These are phyloP conservation scores for Acanthamoeba quina DNA, from an alignment of 208 protist species.

Conservation along the genomic window DNA sequence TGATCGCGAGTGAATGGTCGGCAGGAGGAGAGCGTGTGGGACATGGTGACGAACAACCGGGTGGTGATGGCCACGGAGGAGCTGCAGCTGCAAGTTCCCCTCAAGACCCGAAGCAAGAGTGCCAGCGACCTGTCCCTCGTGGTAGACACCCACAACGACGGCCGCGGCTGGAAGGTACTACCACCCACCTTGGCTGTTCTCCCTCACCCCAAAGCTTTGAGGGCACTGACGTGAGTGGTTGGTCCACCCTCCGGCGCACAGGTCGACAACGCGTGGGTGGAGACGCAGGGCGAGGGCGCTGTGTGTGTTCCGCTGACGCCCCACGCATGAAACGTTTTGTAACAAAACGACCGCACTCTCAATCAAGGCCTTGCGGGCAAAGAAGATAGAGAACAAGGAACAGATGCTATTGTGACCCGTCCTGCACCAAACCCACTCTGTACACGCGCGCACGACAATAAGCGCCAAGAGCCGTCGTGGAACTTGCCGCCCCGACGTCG, in stretches of 20 bases:
- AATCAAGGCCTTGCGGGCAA: too few relatives aligned
- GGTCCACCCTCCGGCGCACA: background rate
- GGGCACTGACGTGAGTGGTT: background rate
- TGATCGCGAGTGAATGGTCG: background rate
- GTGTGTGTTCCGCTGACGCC: background rate
- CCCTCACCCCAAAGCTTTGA: too few relatives aligned
- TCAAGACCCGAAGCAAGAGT: background rate
- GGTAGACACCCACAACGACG: slow-evolving; percentile 19
- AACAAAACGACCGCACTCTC: too few relatives aligned
- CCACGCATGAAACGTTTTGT: too few relatives aligned
- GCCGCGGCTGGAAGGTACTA: background rate
- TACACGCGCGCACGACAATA: too few relatives aligned
- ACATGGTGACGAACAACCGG: background rate
- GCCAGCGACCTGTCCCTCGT: background rate
- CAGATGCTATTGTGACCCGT: too few relatives aligned
- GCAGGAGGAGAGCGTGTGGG: background rate
- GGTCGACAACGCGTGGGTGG: background rate
- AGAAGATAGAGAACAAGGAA: too few relatives aligned
- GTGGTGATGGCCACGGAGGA: slow-evolving; percentile 37
- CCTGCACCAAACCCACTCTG: too few relatives aligned
- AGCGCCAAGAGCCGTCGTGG: too few relatives aligned
- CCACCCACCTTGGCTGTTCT: background rate
- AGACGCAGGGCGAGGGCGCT: background rate
- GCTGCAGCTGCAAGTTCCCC: background rate
- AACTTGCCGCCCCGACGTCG: too few relatives aligned